Percentiles rank a stretch among this genome's conserved stretches.
These are phyloP conservation scores for Sporothrix brunneoviolacea DNA, from an alignment of 2,329 filamentous ascomycete genomes.

Conservation along the genomic window DNA sequence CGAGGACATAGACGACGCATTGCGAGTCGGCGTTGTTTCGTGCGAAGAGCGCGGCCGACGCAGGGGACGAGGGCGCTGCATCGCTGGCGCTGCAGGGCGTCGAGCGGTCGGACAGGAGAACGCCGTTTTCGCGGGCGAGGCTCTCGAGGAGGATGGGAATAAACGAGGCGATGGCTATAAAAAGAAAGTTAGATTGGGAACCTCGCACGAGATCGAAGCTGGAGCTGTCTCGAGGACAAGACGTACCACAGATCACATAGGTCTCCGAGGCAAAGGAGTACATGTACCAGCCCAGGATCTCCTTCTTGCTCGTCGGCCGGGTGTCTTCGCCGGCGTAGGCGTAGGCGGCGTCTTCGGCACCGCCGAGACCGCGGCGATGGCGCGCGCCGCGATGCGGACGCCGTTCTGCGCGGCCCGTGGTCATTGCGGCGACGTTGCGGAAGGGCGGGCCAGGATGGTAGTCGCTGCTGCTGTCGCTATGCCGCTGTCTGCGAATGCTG, in stretches of 20 bases:
- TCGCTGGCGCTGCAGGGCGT: constrained; percentile 67
- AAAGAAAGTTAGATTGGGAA: constrained; percentile 1
- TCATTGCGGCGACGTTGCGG: constrained; percentile 3
- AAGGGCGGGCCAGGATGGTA: constrained; percentile 2
- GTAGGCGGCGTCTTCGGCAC: constrained; percentile 27
- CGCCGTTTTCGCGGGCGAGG: constrained; percentile 84
- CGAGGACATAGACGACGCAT: constrained; percentile 77
- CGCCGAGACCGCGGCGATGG: constrained; percentile 33
- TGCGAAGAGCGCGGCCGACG: background rate
- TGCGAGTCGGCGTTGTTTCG: constrained; percentile 45
- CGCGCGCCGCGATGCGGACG: constrained; percentile 27
- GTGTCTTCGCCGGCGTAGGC: constrained; percentile 79
- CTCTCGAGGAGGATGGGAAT: constrained; percentile 94
- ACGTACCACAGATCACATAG: constrained; percentile 85
- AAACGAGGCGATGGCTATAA: constrained; percentile 60
- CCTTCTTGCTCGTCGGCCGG: constrained; percentile 77
- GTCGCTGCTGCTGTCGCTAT: constrained; percentile 2
- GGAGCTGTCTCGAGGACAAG: background rate
- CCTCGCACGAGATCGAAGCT: too few species aligned
- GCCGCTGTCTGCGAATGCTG: background rate
- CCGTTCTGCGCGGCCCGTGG: background rate
- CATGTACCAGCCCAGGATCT: constrained; percentile 90
- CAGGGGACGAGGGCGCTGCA: constrained; percentile 22
- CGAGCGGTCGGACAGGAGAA: constrained; percentile 69
- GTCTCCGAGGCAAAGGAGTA: constrained; percentile 96